Evolutionary conservation across 2,329 filamentous ascomycete species (phyloP), one percentile per base, ranked within the genome.

Genomic region (Elsinoe batatas): DNA sequence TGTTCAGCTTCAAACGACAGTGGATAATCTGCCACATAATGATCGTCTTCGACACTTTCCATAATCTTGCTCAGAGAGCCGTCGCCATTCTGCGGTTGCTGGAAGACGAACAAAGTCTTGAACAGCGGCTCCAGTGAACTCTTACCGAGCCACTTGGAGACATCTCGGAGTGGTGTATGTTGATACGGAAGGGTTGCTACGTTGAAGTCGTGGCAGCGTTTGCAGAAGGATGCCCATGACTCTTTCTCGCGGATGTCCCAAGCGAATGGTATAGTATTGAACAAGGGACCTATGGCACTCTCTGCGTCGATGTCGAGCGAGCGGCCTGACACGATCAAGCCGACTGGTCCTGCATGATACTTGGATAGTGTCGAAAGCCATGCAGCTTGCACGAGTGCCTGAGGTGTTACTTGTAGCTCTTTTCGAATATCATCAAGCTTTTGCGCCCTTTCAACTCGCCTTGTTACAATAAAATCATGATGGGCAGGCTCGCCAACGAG

Each of bases 261-360:
- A 55, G 80, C 76, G 65, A 86, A 89, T 0, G 91, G 89, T 1
- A 96, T 73, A 0, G 90, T 95, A 65, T 96, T 96, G 76, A 96
- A 95, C 17, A 96, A 72, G 0, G 91, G 91, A 0, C 91, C 91
- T 40, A 93, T 79, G 0, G 87, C 80, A 18, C 75, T 65, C 46
- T 90, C 85, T 1, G 83, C 78, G 6, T 84, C 77, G 11, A 89
- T 71, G 42, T 87, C 80, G 3, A 94, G 79, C 0, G 82, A 80
- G 58, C 91, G 79, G 0, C 91, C 91, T 5, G 90, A 93, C 0
- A 88, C 78, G 11, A 96, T 78, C 17, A 94, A 72, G 0, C 91
- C 91, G 12, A 91, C 74, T 0, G 81, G 50, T 35, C 54, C 57
- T 12, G 79, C 1, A 79, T 70, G 5, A 75, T 68, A 13, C 69